Percentiles rank a stretch among this genome's conserved stretches.
Evolutionary conservation across 805 yeast species (phyloP).

Genomic region (Tetrapisispora nanseiensis): DNA sequence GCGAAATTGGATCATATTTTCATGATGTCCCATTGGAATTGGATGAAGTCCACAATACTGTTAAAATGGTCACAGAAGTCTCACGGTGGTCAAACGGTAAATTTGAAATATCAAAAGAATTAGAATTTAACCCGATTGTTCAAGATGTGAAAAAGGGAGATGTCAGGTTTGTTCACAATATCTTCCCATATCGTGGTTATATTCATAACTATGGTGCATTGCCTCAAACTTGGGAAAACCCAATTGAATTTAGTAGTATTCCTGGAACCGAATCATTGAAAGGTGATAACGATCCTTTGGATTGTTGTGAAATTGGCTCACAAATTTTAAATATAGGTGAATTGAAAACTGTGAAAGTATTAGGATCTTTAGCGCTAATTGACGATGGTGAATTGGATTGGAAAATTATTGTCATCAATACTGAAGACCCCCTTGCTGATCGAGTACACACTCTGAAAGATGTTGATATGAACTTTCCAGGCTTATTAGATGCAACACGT

Average conservation of each 20-base stretch:
- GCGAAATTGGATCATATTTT: constrained; percentile 49
- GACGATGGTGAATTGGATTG: constrained; percentile 97
- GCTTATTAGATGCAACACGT: constrained; percentile 56
- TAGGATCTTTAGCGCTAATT: constrained; percentile 69
- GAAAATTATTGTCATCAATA: constrained; percentile 71
- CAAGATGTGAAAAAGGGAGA: constrained; percentile 74
- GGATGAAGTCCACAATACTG: constrained; percentile 34
- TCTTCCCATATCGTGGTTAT: constrained; percentile 77
- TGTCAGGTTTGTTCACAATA: constrained; percentile 64
- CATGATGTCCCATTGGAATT: constrained; percentile 61
- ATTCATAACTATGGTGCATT: constrained; percentile 83
- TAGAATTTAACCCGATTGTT: constrained; percentile 60
- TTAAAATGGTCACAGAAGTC: constrained; percentile 64
- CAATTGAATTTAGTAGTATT: constrained; percentile 33
- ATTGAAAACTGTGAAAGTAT: constrained; percentile 53
- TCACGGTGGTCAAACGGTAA: constrained; percentile 80
- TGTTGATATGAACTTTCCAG: constrained; percentile 59
- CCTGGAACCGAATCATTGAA: constrained; percentile 35
- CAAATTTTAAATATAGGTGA: constrained; percentile 51
- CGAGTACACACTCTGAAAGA: constrained; percentile 56
- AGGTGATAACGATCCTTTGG: constrained; percentile 95
- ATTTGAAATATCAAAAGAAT: constrained; percentile 57
- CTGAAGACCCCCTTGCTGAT: constrained; percentile 53
- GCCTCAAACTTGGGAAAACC: constrained; percentile 97
- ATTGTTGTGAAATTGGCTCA: constrained; percentile 83